phyloP scores from a whole-genome alignment of 139 green algal species.

The Picochlorum costavermella region DNA sequence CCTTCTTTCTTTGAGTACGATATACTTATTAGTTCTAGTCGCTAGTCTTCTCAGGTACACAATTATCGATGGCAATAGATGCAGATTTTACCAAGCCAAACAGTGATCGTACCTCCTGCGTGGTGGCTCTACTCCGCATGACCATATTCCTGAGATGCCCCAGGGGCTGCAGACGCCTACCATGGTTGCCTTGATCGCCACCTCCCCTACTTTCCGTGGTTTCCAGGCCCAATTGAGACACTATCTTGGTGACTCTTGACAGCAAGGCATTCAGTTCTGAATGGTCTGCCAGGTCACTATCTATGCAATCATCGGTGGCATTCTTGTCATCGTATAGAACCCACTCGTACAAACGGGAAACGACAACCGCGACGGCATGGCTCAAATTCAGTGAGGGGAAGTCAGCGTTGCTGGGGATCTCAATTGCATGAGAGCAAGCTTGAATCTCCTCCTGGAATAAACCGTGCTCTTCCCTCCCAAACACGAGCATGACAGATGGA shows the following conservation, averaged over 20 bases:
- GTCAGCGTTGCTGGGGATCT: conserved; percentile 42
- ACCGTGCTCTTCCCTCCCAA: conserved; percentile 66
- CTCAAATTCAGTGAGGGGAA: conserved; percentile 62
- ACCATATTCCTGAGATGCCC: conserved; percentile 22
- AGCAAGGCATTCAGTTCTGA: conserved; percentile 7
- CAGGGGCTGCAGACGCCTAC: conserved; percentile 10
- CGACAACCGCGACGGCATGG: conserved; percentile 56
- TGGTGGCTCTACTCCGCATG: conserved; percentile 15
- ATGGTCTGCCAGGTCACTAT: background rate
- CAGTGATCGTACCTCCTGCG: conserved; percentile 19
- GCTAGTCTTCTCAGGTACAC: too few species aligned
- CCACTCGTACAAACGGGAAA: conserved; percentile 39
- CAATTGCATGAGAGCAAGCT: conserved; percentile 55
- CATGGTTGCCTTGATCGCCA: conserved; percentile 13
- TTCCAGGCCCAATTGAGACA: conserved; percentile 12
- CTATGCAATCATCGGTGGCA: background rate
- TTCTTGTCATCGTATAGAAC: background rate
- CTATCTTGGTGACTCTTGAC: background rate
- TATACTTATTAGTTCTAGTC: too few species aligned
- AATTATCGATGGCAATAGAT: background rate
- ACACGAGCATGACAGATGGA: conserved; percentile 41
- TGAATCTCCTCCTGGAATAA: conserved; percentile 57
- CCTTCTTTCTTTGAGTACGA: too few species aligned
- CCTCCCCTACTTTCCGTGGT: conserved; percentile 21
- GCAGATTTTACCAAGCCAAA: conserved; percentile 19